Conservation (phyloP, 169 alveolate genomes). For the Toxoplasma gondii region DNA sequence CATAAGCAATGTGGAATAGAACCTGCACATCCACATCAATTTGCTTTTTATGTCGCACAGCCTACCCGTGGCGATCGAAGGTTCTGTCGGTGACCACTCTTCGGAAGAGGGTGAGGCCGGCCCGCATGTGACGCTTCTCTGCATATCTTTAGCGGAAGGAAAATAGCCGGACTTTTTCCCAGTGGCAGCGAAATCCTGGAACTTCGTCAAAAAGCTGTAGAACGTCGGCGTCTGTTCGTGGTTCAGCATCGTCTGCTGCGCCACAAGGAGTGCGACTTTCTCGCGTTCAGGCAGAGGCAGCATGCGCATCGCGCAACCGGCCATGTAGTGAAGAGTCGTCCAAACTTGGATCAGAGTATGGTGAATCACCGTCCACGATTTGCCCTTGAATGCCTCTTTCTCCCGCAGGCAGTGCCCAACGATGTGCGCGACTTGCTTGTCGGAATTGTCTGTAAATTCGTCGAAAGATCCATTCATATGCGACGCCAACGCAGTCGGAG, state of each 20-base stretch:
- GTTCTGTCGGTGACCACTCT: neutral
- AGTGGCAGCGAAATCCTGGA: neutral
- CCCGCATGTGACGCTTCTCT: neutral
- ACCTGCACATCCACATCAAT: no score
- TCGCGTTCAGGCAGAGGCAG: neutral
- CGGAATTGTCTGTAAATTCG: neutral
- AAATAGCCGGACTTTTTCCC: neutral
- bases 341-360: neutral
- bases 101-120: neutral
- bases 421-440: neutral
- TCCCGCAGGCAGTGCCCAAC: neutral
- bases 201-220: neutral
- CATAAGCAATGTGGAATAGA: no score
- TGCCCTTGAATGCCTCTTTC: neutral
- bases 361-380: neutral
- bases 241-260: neutral
- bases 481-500: neutral
- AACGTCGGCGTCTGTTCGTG: neutral
- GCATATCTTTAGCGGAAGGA: neutral
- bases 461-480: neutral
- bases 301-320: neutral
- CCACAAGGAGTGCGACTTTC: neutral
- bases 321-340: neutral
- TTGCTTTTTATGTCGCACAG: no score
- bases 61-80: no score